Base-by-base conservation (phyloP, 352 stramenopile genomes). In the Pythium dissimile region DNA sequence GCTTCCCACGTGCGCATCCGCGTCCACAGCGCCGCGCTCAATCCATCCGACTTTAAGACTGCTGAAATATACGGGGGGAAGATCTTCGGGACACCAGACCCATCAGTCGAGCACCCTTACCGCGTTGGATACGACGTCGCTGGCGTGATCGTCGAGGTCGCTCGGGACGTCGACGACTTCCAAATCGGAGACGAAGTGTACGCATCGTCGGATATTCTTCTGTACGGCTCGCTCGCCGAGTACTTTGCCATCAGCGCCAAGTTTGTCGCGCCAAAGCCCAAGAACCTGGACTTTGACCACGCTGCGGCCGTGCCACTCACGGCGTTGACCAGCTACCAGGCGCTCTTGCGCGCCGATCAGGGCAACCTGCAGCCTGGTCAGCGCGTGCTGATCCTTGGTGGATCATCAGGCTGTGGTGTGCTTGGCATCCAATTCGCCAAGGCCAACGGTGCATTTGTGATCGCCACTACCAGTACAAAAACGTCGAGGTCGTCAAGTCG, bases 401-500 rank as follows among this genome's bases (percentile, higher is more conserved):
- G 67, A 5, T 73, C 62, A 27, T 69, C 68, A 18, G 59, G 54
- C 30, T 63, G 66, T 8, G 75, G 75, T 1, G 66, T 69, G 23
- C 69, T 74, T 43, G 72, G 61, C 3, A 64, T 85, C 7, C 72
- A 85, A 32, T 35, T 80, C 15, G 71, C 66, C 27, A 82, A 83
- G 59, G 28, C 41, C 13, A 9, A 32, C 16, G 49, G 37, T 3
- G 35, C 34, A 4, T 23, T 48, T n/a, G 49, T 57, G 2, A 72
- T 79, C 46, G 43, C 55, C 3, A 80, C 68, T 0, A 54, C 48
- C 4, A 84, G 73, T 37, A 21, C 57, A 50, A 62, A 41, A 78
- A 84, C 30, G 43, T 53, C 3, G 69, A 66, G 18, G 52, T 72
- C 0, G 65, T 75, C 9, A 61, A 69, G 46, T 52, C 47, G 10